Evolutionary conservation across 768 basidiomycete genomes (phyloP).

Genomic region (Podaxis sp.): DNA sequence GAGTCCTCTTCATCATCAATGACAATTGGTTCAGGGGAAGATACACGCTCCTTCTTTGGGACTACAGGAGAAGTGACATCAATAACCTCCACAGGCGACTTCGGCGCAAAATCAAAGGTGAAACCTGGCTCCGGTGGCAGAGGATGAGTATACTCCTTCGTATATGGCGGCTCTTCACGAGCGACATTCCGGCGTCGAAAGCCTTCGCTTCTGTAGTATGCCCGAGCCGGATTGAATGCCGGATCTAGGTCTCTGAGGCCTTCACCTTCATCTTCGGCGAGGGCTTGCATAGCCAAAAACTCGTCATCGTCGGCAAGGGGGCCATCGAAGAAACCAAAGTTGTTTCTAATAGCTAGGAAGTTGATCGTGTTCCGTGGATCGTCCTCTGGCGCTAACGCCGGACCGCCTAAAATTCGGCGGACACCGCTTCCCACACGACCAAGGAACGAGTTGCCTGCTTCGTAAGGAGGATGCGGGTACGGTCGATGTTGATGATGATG

Average conservation of each 20-base stretch:
- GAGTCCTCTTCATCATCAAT: conserved; percentile 47
- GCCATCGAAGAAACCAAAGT: conserved; percentile 9
- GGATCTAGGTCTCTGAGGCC: conserved; percentile 2
- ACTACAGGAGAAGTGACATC: conserved; percentile 7
- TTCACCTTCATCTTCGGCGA: conserved; percentile 1
- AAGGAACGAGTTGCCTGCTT: conserved; percentile 5
- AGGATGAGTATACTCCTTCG: conserved; percentile 65
- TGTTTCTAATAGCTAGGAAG: conserved; percentile 6
- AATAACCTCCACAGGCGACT: conserved; percentile 24
- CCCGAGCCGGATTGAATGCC: conserved; percentile 7
- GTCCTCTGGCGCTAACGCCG: conserved; percentile 7
- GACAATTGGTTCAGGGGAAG: conserved; percentile 40
- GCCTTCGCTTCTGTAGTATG: conserved; percentile 5
- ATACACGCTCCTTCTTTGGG: conserved; percentile 4
- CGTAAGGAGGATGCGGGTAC: background rate
- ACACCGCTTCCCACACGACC: conserved; percentile 15
- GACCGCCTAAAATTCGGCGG: conserved; percentile 15
- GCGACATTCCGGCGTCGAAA: conserved; percentile 8
- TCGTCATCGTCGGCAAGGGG: background rate
- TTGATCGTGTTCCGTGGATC: conserved; percentile 7
- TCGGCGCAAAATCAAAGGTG: conserved; percentile 63
- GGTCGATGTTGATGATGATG: background rate
- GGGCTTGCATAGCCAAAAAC: background rate
- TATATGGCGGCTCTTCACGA: conserved; percentile 44
- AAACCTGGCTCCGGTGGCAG: conserved; percentile 57